Base-by-base conservation (phyloP, 2,329 filamentous ascomycete genomes). In the Colletotrichum nymphaeae region DNA sequence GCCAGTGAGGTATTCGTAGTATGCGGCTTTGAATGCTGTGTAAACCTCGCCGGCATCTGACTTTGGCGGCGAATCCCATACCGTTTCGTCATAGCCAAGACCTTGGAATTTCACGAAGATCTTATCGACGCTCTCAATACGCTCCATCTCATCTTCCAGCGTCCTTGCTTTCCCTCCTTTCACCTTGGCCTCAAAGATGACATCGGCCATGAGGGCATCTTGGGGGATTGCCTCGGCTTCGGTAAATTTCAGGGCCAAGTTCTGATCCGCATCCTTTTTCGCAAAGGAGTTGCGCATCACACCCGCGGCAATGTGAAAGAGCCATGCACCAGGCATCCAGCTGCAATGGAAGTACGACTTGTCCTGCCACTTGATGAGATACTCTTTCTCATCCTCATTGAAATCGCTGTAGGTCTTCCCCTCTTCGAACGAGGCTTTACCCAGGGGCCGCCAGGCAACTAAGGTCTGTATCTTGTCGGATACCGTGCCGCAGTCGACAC, bases 91-190 rank as follows among this genome's bases (percentile, higher is more conserved):
- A 79, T 99, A 98, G 5, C 92, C 89, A 8, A 99, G 88, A 14
- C 97, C 97, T 81, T 97, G 95, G 82, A 95, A 98, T 81, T 99
- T 99, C 83, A 97, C 93, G 63, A 93, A 89, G 0, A 95, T 92
- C 77, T 91, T 89, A 63, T 91, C 88, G 26, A 99, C 91, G 76
- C 95, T 89, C 42, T 89, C 88, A 53, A 96, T 91, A 5, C 93
- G 91, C 49, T 88, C 88, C 73, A 95, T 86, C 78, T 97, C 94
- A 19, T 93, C 88, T 64, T 92, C 90, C 22, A 72, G 32, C 11
- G 57, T 63, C 19, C 58, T 55, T 16, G 35, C 42, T 63, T 24
- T 56, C 28, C 22, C 24, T 35, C 26, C 37, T 76, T 93, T 91
- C 30, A 89, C 91, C 37, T 88, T 88, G 12, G 90, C 83, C 6